Conservation (phyloP, 805 yeast genomes). For the Yamadazyma ubonensis region DNA sequence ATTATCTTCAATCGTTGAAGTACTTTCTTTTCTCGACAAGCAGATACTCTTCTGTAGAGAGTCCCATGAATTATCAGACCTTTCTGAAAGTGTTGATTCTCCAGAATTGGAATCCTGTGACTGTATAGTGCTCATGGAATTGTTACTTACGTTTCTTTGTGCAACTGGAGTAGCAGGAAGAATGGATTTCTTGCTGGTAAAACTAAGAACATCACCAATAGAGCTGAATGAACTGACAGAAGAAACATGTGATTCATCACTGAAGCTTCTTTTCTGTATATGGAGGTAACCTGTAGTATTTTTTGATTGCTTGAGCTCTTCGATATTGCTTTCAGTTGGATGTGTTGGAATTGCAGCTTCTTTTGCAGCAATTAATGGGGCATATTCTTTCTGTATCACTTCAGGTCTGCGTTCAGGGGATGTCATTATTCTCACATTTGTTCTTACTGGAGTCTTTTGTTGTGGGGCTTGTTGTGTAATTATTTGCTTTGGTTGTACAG, state of each 20-base stretch:
- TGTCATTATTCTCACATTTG: conserved; percentile 1
- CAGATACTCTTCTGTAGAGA: conserved; percentile 25
- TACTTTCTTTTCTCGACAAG: conserved; percentile 7
- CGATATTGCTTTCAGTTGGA: conserved; percentile 16
- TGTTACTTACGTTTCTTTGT: conserved; percentile 8
- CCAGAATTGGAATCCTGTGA: conserved; percentile 6
- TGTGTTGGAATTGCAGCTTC: conserved; percentile 7
- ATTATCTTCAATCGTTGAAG: conserved; percentile 3
- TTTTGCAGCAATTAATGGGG: conserved; percentile 10
- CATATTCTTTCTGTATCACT: conserved; percentile 1
- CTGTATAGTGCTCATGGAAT: conserved; percentile 6
- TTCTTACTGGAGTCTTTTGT: conserved; percentile 7
- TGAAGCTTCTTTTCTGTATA: conserved; percentile 27
- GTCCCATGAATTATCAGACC: conserved; percentile 24
- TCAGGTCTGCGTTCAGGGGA: neutral
- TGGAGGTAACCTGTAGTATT: conserved; percentile 13
- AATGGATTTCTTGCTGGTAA: conserved; percentile 11
- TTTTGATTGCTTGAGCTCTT: conserved; percentile 14
- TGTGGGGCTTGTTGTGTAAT: neutral
- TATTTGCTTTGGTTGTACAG: neutral
- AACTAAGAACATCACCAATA: conserved; percentile 29
- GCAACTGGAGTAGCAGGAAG: neutral
- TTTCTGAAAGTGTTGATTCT: conserved; percentile 11
- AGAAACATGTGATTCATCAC: conserved; percentile 40
- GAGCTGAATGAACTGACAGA: conserved; percentile 39